phyloP scores from a whole-genome alignment of 169 alveolate genomes.

The Cryptosporidium andersoni region DNA sequence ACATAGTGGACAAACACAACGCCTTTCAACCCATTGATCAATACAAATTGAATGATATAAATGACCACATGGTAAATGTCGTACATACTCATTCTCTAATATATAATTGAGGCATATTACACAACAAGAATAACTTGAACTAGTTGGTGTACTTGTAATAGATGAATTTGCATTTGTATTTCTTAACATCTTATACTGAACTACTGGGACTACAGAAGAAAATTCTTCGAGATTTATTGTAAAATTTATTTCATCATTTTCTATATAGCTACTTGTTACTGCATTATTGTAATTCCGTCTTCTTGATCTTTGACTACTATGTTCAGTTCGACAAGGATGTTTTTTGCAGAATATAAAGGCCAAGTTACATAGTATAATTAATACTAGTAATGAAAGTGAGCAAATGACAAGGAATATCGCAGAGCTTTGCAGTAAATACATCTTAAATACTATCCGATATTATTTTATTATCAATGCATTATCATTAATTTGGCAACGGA shows the following conservation, averaged over 20 bases:
- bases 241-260: background rate
- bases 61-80: slow-evolving; percentile 47
- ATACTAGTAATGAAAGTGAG: slow-evolving; percentile 25
- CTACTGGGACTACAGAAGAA: slow-evolving; percentile 26
- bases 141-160: slow-evolving; percentile 13
- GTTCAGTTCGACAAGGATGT: slow-evolving; percentile 31
- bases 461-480: background rate
- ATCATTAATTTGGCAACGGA: background rate
- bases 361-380: slow-evolving; percentile 41
- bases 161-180: background rate
- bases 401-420: slow-evolving; percentile 35
- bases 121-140: slow-evolving; percentile 23
- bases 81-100: slow-evolving; percentile 20
- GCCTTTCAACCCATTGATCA: slow-evolving; percentile 55
- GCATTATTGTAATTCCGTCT: slow-evolving; percentile 6
- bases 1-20: slow-evolving; percentile 59
- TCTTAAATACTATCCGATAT: background rate
- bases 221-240: slow-evolving; percentile 24
- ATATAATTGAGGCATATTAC: slow-evolving; percentile 56
- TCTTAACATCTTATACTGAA: slow-evolving; percentile 5
- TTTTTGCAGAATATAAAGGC: slow-evolving; percentile 42
- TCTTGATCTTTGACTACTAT: background rate
- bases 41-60: slow-evolving; percentile 53
- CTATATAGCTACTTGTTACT: background rate
- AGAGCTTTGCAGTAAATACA: background rate